Conservation (phyloP, 225 moss, liverwort and hornwort species). For the Lunularia cruciata region DNA sequence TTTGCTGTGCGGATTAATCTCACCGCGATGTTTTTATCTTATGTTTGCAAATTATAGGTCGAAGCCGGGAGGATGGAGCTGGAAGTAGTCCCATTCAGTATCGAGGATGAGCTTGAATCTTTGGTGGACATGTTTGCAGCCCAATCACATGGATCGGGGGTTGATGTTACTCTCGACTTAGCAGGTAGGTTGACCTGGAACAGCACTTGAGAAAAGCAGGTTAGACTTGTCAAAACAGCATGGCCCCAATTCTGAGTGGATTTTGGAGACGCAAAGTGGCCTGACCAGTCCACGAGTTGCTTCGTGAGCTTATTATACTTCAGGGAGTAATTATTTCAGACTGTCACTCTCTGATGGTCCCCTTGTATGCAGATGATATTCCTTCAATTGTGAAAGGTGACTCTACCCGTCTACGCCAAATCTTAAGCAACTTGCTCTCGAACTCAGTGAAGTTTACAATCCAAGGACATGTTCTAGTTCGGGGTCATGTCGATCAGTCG, state of each 20-base stretch:
- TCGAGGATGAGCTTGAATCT: slow-evolving; percentile 43
- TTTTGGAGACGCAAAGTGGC: no score
- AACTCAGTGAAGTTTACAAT: slow-evolving; percentile 47
- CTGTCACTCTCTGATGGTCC: background rate
- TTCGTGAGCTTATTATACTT: no score
- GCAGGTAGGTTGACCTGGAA: slow-evolving; percentile 28
- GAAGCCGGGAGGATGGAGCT: slow-evolving; percentile 46
- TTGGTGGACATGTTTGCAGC: slow-evolving; percentile 46
- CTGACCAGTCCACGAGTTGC: no score
- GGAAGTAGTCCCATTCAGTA: slow-evolving; percentile 31
- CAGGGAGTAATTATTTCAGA: no score
- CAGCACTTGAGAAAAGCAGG: no score
- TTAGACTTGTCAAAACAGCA: background rate
- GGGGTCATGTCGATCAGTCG: slow-evolving; percentile 44
- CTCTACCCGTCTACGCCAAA: slow-evolving; percentile 31
- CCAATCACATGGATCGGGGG: slow-evolving; percentile 33
- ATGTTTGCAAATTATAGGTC: no score
- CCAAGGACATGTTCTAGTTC: slow-evolving; percentile 36
- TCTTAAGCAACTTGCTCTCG: slow-evolving; percentile 39
- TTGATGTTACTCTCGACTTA: slow-evolving; percentile 43
- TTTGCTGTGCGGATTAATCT: no score
- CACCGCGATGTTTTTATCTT: no score
- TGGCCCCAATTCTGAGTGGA: no score
- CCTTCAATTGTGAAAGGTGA: slow-evolving; percentile 38
- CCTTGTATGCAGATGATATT: slow-evolving; percentile 30